A percentile compares a stretch with the other conserved stretches of the same genome.
Evolutionary conservation across 208 protist species (phyloP).

Genomic region (Leishmania tarentolae): DNA sequence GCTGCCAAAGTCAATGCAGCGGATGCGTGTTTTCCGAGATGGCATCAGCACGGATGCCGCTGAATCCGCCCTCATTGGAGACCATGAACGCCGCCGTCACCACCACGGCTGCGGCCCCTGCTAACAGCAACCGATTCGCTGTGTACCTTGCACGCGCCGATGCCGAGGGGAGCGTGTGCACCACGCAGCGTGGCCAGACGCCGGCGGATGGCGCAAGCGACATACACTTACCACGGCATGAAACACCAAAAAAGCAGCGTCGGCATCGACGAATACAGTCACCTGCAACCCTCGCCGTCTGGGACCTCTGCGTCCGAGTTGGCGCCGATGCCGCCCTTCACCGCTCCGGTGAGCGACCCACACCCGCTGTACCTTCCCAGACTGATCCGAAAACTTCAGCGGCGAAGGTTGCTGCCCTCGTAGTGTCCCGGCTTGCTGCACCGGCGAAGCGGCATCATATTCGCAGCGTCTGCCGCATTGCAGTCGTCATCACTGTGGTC

Average conservation of each 20-base stretch:
- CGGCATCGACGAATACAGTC: neutral
- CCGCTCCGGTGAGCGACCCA: no score
- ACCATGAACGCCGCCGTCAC: neutral
- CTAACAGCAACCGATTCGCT: neutral
- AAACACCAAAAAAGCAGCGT: neutral
- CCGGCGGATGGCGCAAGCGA: neutral
- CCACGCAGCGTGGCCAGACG: neutral
- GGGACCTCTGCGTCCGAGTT: no score
- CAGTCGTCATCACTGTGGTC: no score
- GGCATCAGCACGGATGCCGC: neutral
- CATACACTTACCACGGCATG: neutral
- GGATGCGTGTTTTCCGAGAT: neutral
- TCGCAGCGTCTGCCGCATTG: neutral
- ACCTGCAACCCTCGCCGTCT: no score
- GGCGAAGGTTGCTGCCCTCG: neutral
- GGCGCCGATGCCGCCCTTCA: no score
- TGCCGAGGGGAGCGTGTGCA: neutral
- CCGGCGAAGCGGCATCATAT: neutral
- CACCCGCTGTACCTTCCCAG: no score
- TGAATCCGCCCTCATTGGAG: neutral
- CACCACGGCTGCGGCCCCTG: neutral
- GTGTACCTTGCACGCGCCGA: neutral
- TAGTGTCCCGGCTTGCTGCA: neutral
- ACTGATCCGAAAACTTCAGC: no score
- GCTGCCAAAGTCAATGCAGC: neutral